Conservation (phyloP, 2,329 filamentous ascomycete genomes). For the Spiromastix sp. region DNA sequence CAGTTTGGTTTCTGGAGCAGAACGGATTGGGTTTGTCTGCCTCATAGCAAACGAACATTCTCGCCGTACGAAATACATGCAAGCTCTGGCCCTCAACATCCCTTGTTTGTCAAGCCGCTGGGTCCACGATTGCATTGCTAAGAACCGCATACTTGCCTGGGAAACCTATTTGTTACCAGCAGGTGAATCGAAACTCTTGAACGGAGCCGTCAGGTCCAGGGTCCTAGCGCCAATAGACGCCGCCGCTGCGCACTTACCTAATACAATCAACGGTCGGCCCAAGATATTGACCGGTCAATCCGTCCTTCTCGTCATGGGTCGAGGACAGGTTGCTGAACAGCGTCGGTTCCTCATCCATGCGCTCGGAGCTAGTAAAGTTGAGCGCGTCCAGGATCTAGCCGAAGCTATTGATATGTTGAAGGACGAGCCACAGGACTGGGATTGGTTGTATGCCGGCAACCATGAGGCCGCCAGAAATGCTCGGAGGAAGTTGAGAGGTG, state of each 20-base stretch:
- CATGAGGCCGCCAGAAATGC: constrained; percentile 43
- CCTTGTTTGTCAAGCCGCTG: constrained; percentile 78
- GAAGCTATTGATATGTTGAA: constrained; percentile 52
- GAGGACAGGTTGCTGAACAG: constrained; percentile 51
- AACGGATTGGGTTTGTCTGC: constrained; percentile 63
- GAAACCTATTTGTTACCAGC: constrained; percentile 73
- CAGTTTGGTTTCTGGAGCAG: constrained; percentile 43
- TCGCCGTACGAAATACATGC: constrained; percentile 83
- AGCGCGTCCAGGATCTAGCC: constrained; percentile 53
- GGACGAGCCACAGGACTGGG: constrained; percentile 42
- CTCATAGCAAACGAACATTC: constrained; percentile 80
- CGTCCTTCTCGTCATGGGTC: constrained; percentile 63
- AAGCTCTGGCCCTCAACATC: constrained; percentile 79
- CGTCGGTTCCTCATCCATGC: constrained; percentile 68
- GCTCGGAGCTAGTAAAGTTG: constrained; percentile 59
- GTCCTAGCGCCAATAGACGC: constrained; percentile 54
- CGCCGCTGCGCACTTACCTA: constrained; percentile 42
- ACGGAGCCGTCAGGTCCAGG: constrained; percentile 67
- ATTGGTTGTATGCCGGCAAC: constrained; percentile 72
- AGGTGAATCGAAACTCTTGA: constrained; percentile 66
- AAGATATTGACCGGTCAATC: constrained; percentile 54
- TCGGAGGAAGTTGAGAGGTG: constrained; percentile 25
- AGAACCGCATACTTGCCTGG: constrained; percentile 59
- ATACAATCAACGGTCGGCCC: constrained; percentile 50
- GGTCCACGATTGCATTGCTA: constrained; percentile 61